These are phyloP conservation scores for Rhododendron henanense DNA, from an alignment of 148 eudicot genomes.

Conservation along the genomic window DNA sequence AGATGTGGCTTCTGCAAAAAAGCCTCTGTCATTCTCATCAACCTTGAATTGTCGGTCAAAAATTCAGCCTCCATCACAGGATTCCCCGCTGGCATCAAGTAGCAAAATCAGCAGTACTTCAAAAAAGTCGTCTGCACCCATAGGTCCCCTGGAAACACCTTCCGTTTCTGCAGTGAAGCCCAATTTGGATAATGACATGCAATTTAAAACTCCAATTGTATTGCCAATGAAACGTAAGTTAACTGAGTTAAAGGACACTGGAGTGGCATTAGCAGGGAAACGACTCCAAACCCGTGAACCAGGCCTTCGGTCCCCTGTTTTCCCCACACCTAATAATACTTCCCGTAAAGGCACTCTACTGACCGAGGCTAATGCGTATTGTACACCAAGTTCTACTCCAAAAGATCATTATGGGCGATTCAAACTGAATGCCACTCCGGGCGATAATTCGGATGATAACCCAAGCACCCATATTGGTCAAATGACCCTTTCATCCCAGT, in stretches of 20 bases:
- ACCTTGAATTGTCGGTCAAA: slow-evolving; percentile 40
- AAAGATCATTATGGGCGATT: slow-evolving; percentile 54
- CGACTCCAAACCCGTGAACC: slow-evolving; percentile 56
- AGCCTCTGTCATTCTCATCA: slow-evolving; percentile 47
- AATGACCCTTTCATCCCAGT: slow-evolving; percentile 33
- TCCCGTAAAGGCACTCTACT: slow-evolving; percentile 52
- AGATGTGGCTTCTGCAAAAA: slow-evolving; percentile 39
- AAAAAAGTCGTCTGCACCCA: slow-evolving; percentile 31
- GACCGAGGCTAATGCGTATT: slow-evolving; percentile 40
- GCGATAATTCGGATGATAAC: slow-evolving; percentile 52
- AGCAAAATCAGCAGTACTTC: slow-evolving; percentile 34
- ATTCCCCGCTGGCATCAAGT: slow-evolving; percentile 34
- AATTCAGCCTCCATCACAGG: slow-evolving; percentile 30
- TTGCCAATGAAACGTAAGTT: slow-evolving; percentile 84
- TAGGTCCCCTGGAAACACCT: slow-evolving; percentile 39
- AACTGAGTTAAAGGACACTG: slow-evolving; percentile 58
- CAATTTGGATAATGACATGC: slow-evolving; percentile 42
- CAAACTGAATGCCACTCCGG: slow-evolving; percentile 22
- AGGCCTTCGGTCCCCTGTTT: slow-evolving; percentile 59
- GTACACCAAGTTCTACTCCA: slow-evolving; percentile 43
- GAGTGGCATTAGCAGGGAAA: slow-evolving; percentile 42
- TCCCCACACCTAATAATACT: slow-evolving; percentile 47
- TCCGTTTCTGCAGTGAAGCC: slow-evolving; percentile 34
- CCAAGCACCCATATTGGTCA: slow-evolving; percentile 31
- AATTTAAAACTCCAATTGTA: slow-evolving; percentile 60